Conservation (phyloP, 176 grass and related monocot species). For the Bromus sterilis region DNA sequence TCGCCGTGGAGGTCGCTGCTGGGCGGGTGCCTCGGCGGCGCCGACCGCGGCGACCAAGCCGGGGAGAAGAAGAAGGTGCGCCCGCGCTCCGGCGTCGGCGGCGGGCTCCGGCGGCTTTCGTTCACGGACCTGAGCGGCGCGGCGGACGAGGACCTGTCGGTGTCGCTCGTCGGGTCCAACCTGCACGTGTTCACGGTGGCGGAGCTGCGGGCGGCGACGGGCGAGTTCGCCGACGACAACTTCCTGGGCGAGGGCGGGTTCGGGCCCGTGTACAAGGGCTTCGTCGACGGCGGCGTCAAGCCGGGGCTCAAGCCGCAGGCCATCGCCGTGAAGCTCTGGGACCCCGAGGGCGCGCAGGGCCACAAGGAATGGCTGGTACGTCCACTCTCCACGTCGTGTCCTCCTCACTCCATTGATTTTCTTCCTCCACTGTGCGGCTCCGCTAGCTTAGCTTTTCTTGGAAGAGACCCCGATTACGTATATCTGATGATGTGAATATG, state of each 20-base stretch:
- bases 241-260: constrained; percentile 76
- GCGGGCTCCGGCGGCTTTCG: constrained; percentile 32
- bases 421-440: neutral
- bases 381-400: neutral
- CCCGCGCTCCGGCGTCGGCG: constrained; percentile 1
- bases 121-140: constrained; percentile 54
- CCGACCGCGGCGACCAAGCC: neutral
- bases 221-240: constrained; percentile 50
- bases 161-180: constrained; percentile 60
- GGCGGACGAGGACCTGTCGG: constrained; percentile 58
- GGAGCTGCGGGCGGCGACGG: constrained; percentile 40
- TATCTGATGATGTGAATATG: too few species aligned
- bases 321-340: constrained; percentile 72
- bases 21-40: constrained; percentile 16
- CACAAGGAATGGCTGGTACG: constrained; percentile 83
- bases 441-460: constrained; percentile 7
- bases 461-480: constrained; percentile 8
- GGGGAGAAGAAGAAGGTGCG: constrained; percentile 17
- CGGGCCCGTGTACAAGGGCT: constrained; percentile 67
- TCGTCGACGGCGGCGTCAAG: constrained; percentile 51
- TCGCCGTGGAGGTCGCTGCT: constrained; percentile 32
- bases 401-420: neutral
- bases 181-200: constrained; percentile 59
- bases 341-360: constrained; percentile 61
- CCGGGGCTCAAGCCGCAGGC: constrained; percentile 48